Base-by-base conservation (phyloP, 441 rosid genomes). In the Populus trichocarpa region DNA sequence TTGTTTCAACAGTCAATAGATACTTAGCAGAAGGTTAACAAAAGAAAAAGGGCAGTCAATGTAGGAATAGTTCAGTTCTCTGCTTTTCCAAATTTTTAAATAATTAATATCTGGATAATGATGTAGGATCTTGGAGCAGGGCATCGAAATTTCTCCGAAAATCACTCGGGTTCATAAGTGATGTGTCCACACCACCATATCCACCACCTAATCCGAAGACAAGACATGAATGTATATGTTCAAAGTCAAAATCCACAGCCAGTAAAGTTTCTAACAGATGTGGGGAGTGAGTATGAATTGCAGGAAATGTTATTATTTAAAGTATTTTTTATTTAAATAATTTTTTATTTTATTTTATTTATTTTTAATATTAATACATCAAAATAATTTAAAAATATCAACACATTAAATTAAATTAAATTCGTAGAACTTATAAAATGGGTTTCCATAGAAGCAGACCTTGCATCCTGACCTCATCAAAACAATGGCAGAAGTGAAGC, bases 401-500 rank as follows among this genome's bases (percentile, higher is more conserved):
- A 26, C 26, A 26, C 26, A 26, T 26, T 26, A 26, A 26, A 26
- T 26, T 26, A 26, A 26, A 26, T 26, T 26, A 26, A 26, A 26
- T 26, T 26, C 26, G 26, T 26, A 26, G 26, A 26, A 26, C 26
- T 26, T 26, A 71, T 72, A 76, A 71, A 72, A 0, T 25, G 67
- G 71, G 12, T 42, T 6, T 4, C 1, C 9, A 3, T 14, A 0
- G 22, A 40, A 28, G 23, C 2, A 1, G 5, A 25, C 63, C 64
- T 46, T 11, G 65, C 38, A 69, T 14, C 50, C 5, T 8, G 12
- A 59, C 68, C 22, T n/a, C 69, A 40, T 18, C 33, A 46, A 7
- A 57, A 63, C 30, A 10, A 76, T 75, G 79, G 73, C 33, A 46
- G 79, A 75, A 30, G 79, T 80, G 26, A 80, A 35, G 76, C 68